Evolutionary conservation across 257 asterid genomes (phyloP).

Genomic region (Petunia secreta): DNA sequence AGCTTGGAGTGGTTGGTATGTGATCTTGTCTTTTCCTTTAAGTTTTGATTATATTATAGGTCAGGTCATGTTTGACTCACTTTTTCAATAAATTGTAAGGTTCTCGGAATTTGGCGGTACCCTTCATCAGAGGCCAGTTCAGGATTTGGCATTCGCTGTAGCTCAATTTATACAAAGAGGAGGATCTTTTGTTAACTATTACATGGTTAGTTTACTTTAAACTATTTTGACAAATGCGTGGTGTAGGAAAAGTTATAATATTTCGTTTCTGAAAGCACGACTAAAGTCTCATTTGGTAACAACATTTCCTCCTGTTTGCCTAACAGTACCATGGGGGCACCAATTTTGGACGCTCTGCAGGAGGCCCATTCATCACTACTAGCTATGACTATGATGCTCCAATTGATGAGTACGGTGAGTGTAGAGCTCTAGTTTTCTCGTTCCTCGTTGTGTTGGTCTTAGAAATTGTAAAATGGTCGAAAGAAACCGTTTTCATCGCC

Average conservation of each 20-base stretch:
- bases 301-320: slow-evolving; percentile 17
- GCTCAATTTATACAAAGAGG: slow-evolving; percentile 91
- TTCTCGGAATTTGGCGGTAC: slow-evolving; percentile 86
- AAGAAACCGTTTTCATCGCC: neutral
- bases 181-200: slow-evolving; percentile 86
- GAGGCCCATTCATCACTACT: slow-evolving; percentile 89
- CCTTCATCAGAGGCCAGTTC: slow-evolving; percentile 72
- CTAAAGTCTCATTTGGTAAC: neutral
- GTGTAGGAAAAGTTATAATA: neutral
- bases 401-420: slow-evolving; percentile 77
- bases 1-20: slow-evolving; percentile 96
- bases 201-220: slow-evolving; percentile 69
- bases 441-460: neutral
- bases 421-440: slow-evolving; percentile 9
- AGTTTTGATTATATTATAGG: slow-evolving; percentile 8
- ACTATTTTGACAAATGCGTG: neutral
- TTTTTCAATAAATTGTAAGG: slow-evolving; percentile 46
- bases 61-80: slow-evolving; percentile 22
- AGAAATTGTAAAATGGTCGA: neutral
- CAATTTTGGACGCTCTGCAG: slow-evolving; percentile 91
- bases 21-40: neutral
- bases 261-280: neutral
- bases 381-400: slow-evolving; percentile 98
- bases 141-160: slow-evolving; percentile 92
- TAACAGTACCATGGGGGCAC: slow-evolving; percentile 87